These are phyloP conservation scores for Galeopsis tetrahit DNA, from an alignment of 257 asterid genomes.

Conservation along the genomic window DNA sequence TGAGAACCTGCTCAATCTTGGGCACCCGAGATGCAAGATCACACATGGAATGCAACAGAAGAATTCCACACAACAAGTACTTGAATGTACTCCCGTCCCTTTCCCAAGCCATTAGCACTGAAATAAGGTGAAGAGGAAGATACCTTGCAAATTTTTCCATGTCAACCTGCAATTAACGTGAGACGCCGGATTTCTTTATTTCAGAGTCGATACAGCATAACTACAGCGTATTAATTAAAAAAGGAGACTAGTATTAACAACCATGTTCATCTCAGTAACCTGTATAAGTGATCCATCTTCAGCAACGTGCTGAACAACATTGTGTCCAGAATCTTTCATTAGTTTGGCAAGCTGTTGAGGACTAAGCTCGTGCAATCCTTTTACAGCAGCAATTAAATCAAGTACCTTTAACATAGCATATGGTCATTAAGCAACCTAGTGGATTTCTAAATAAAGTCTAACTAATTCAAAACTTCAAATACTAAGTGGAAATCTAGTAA, in stretches of 20 bases:
- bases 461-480: conserved; percentile 20
- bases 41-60: conserved; percentile 80
- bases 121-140: conserved; percentile 89
- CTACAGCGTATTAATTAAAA: background rate
- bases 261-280: conserved; percentile 49
- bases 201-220: conserved; percentile 21
- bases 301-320: conserved; percentile 52
- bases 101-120: conserved; percentile 81
- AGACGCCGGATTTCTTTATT: conserved; percentile 16
- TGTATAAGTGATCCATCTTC: conserved; percentile 70
- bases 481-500: background rate
- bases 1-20: conserved; percentile 82
- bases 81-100: conserved; percentile 69
- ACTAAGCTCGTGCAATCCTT: conserved; percentile 79
- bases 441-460: background rate
- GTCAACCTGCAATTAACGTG: conserved; percentile 67
- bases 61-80: conserved; percentile 90
- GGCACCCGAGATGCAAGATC: conserved; percentile 91
- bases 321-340: conserved; percentile 79
- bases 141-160: conserved; percentile 77
- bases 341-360: conserved; percentile 82
- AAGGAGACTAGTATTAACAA: background rate
- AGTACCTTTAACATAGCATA: conserved; percentile 59
- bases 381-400: conserved; percentile 83
- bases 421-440: conserved; percentile 28